Evolutionary conservation across 2,329 filamentous ascomycete genomes (phyloP).

Genomic region (Didymella pinodella): DNA sequence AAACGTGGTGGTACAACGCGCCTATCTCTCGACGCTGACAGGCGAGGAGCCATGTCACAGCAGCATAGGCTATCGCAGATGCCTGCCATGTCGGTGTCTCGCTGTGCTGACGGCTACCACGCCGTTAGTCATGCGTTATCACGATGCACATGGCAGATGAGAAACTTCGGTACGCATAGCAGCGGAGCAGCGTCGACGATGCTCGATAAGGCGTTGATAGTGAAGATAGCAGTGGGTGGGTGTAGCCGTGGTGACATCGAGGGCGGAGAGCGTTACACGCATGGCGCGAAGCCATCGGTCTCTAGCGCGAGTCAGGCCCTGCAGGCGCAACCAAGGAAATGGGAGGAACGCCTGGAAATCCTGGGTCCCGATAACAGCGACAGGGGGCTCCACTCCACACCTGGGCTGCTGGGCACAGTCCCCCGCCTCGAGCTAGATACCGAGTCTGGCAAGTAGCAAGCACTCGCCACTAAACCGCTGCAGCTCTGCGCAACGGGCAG

Average conservation of each 20-base stretch:
- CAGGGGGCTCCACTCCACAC: conserved; percentile 1
- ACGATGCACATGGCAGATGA: conserved; percentile 7
- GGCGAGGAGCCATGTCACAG: conserved; percentile 36
- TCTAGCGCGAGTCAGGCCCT: conserved; percentile 23
- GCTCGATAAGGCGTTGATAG: conserved; percentile 15
- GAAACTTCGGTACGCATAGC: conserved; percentile 2
- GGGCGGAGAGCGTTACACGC: conserved; percentile 39
- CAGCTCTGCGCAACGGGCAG: conserved; percentile 14
- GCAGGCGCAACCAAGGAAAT: conserved; percentile 26
- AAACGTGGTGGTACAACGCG: conserved; percentile 44
- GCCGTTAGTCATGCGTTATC: conserved; percentile 14
- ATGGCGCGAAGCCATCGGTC: conserved; percentile 27
- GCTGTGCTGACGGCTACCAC: conserved; percentile 12
- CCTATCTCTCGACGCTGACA: conserved; percentile 32
- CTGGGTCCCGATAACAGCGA: conserved; percentile 11
- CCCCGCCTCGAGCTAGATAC: conserved; percentile 16
- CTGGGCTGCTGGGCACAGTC: background rate
- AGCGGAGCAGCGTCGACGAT: conserved; percentile 3
- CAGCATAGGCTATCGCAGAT: conserved; percentile 32
- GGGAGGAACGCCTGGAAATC: conserved; percentile 14
- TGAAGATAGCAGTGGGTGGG: conserved; percentile 24
- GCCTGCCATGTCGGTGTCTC: conserved; percentile 3
- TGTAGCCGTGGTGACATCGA: conserved; percentile 37
- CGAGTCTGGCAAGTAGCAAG: background rate
- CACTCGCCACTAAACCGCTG: conserved; percentile 9